A percentile compares a stretch with the other conserved stretches of the same genome.
Conservation (phyloP, 1,284 basidiomycete species). For the Leccinum solheimii region DNA sequence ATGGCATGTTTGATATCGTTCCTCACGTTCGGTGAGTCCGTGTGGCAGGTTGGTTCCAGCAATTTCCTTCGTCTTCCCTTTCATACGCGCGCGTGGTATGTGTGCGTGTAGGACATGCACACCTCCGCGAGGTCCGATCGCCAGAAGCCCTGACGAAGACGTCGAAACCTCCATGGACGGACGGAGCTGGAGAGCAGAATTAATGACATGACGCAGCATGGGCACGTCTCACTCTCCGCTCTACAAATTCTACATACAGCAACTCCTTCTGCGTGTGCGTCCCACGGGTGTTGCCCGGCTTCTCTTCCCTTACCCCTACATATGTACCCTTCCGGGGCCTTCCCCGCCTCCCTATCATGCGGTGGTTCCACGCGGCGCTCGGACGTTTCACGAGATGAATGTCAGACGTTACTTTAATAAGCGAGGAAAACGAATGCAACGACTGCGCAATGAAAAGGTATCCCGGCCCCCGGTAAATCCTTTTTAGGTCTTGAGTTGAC, state of each 20-base stretch:
- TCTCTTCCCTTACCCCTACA: background rate
- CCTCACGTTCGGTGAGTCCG: background rate
- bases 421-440: background rate
- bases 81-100: background rate
- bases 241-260: background rate
- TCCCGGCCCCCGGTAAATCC: conserved; percentile 13
- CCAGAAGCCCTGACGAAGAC: conserved; percentile 2
- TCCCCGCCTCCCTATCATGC: background rate
- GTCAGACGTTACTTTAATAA: background rate
- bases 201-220: background rate
- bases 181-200: background rate
- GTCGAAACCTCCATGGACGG: background rate
- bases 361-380: conserved; percentile 18
- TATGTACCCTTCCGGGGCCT: background rate
- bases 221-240: background rate
- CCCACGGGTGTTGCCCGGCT: background rate
- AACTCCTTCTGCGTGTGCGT: background rate
- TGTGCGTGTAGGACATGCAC: background rate
- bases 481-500: conserved; percentile 10
- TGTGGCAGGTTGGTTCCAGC: background rate
- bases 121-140: conserved; percentile 14
- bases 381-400: conserved; percentile 22
- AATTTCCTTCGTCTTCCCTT: background rate
- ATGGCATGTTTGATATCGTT: background rate
- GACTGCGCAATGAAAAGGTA: background rate